Evolutionary conservation across 371 early-diverging fungal species (phyloP), one percentile per base, ranked within the genome.

Genomic region (Massospora cicadina): DNA sequence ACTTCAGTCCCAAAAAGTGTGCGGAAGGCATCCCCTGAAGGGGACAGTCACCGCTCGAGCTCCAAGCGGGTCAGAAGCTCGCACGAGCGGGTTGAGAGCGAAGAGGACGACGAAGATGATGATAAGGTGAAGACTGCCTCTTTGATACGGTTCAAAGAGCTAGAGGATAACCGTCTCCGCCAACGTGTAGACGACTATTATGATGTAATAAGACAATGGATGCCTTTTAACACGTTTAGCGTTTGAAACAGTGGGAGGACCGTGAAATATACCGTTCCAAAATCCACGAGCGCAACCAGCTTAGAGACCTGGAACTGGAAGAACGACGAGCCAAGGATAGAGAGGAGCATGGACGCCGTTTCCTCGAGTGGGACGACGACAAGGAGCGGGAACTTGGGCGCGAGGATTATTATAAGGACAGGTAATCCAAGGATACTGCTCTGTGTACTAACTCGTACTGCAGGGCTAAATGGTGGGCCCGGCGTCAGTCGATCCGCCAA

Each of bases 311-410:
- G 30, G 82, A 81, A 23, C 67, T 75, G 58, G 76, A 73, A 3
- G 74, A 76, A 60, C 71, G 79, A 53, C 67, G 76, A 33, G 68
- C 65, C 53, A 70, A 71, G 30, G 74, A 79, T 24, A 74, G 75
- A 53, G 83, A 80, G 33, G 70, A 73, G 31, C 75, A 81, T 76
- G 69, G 71, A 25, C 70, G 71, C 30, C 72, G 77, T 29, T 74
- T 86, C 53, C 77, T 79, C 2, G 80, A 84, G 43, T 91, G 79
- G 78, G 82, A 89, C 66, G 92, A 90, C 68, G 86, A 87, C 58
- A 70, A 74, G 0, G 88, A 88, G 68, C 71, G 71, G 28, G 81
- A 78, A 33, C 68, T 72, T 31, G 85, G 83, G 1, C 75, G 79
- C 30, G 83, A 84, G 31, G 76, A 80, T 33, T 90, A 80, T 68